Evolutionary conservation across 2,329 filamentous ascomycete species (phyloP), one percentile per base, ranked within the genome.

Genomic region (Colletotrichum sp.): DNA sequence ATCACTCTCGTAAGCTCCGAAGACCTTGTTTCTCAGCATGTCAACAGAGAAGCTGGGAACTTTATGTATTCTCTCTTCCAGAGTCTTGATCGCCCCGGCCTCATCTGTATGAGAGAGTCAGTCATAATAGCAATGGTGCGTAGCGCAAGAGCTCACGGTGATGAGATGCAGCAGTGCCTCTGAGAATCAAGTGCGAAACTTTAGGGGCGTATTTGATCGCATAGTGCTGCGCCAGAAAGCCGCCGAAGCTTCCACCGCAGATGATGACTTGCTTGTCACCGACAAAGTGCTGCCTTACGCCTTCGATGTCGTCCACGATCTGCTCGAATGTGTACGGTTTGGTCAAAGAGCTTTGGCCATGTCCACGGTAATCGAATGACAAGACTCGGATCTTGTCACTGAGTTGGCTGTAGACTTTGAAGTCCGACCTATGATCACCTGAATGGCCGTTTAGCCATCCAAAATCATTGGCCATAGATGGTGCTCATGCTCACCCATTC

Each of bases 201-300:
- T 79, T 73, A 1, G 79, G 39, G 1, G 83, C 78, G 66, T 85
- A 85, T 34, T 83, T 81, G 71, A 86, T 85, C 14, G 84, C 83
- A 73, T 86, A 86, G 6, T 84, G 82, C 74, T 84, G 83, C 1
- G 85, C 85, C 6, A 86, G 76, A 48, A 83, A 86, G 1, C 84
- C 85, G 12, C 85, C 84, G 60, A 86, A 86, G 71, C 84, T 85
- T 3, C 85, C 85, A 10, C 84, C 84, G 16, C 82, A 83, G 26
- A 86, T 80, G 36, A 86, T 81, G 14, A 80, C 81, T 16, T 81
- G 77, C 24, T 76, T 59, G 1, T 71, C 68, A 2, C 78, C 80
- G 3, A 78, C 77, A 77, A 85, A 85, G 30, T 82, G 80, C 48
- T 39, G 57, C 10, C 83, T 79, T 7, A 85, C 67, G 1, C 77